A percentile compares a stretch with the other conserved stretches of the same genome.
Conservation (phyloP, 352 stramenopile genomes). For the Globisporangium cystogenes region DNA sequence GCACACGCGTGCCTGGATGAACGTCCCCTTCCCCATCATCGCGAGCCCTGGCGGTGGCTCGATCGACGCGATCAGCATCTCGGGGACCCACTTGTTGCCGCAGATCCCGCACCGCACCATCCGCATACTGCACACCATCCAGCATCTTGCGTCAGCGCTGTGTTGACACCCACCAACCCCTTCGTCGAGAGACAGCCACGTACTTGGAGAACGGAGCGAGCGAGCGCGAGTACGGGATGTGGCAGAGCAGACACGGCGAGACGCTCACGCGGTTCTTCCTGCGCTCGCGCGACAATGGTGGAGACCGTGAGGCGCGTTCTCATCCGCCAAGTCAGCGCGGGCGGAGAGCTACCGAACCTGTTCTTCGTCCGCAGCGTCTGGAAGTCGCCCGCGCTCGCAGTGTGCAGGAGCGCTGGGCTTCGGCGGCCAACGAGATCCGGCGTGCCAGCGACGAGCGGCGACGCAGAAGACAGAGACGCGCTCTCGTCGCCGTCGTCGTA, state of each 20-base stretch:
- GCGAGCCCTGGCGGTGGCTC: constrained; percentile 73
- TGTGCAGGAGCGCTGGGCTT: constrained; percentile 41
- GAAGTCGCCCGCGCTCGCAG: constrained; percentile 11
- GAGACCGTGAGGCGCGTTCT: not conserved
- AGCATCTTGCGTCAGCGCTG: constrained; percentile 1
- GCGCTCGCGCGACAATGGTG: not conserved
- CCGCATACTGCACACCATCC: constrained; percentile 79
- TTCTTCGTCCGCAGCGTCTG: not conserved
- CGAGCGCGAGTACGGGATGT: constrained; percentile 96
- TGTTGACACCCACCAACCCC: not conserved
- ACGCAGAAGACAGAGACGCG: constrained; percentile 15
- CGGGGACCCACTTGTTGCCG: constrained; percentile 97
- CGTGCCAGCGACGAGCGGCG: constrained; percentile 26
- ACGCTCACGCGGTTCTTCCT: constrained; percentile 41
- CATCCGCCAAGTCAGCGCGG: not conserved
- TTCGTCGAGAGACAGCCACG: constrained; percentile 3
- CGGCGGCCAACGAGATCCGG: constrained; percentile 34
- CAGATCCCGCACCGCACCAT: constrained; percentile 96
- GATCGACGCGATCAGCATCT: constrained; percentile 92
- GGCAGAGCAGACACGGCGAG: constrained; percentile 92
- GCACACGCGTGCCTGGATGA: constrained; percentile 96
- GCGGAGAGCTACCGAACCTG: not conserved
- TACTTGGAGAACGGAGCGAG: constrained; percentile 95
- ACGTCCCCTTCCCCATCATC: constrained; percentile 89
- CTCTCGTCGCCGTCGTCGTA: constrained; percentile 39